These are phyloP conservation scores for Phaeosphaeria sp. DNA, from an alignment of 2,329 filamentous ascomycete species.

Conservation along the genomic window DNA sequence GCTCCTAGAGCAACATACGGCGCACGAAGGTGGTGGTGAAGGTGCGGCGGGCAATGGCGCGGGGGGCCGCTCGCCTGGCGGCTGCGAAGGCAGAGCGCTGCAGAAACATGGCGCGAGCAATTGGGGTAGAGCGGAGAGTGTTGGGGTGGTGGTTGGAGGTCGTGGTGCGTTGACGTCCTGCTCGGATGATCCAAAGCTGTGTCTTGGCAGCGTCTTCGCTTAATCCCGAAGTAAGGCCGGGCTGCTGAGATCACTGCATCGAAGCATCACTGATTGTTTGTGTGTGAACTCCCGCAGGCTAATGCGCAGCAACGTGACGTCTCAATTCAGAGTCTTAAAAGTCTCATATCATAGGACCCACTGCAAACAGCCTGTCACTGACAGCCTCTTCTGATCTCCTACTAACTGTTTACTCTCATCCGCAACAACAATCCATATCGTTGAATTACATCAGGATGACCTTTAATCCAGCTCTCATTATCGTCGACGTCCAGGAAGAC, in stretches of 20 bases:
- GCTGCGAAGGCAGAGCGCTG: slow-evolving; percentile 59
- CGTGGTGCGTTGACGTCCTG: slow-evolving; percentile 33
- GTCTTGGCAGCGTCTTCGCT: slow-evolving; percentile 26
- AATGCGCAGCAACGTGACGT: slow-evolving; percentile 9
- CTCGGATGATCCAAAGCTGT: slow-evolving; percentile 24
- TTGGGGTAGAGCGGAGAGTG: slow-evolving; percentile 47
- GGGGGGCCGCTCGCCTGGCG: slow-evolving; percentile 53
- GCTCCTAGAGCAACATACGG: slow-evolving; percentile 50
- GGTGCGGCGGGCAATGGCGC: slow-evolving; percentile 51
- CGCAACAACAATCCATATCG: not conserved
- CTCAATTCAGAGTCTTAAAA: not conserved
- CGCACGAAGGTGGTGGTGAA: slow-evolving; percentile 56
- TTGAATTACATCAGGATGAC: slow-evolving; percentile 22
- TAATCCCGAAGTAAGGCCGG: slow-evolving; percentile 2
- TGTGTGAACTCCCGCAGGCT: slow-evolving; percentile 4
- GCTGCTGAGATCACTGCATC: not conserved
- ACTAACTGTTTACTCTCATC: not conserved
- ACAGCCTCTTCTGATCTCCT: not conserved
- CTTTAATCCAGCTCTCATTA: slow-evolving; percentile 65
- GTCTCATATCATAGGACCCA: not conserved
- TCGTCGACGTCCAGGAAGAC: slow-evolving; percentile 93
- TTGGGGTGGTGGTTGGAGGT: slow-evolving; percentile 35
- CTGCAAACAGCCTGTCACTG: not conserved
- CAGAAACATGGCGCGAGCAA: slow-evolving; percentile 54
- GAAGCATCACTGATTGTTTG: not conserved